Percentiles rank a stretch among this genome's conserved stretches.
These are phyloP conservation scores for Cinnamomum micranthum DNA, from an alignment of 164 flowering plant genomes.

Conservation along the genomic window DNA sequence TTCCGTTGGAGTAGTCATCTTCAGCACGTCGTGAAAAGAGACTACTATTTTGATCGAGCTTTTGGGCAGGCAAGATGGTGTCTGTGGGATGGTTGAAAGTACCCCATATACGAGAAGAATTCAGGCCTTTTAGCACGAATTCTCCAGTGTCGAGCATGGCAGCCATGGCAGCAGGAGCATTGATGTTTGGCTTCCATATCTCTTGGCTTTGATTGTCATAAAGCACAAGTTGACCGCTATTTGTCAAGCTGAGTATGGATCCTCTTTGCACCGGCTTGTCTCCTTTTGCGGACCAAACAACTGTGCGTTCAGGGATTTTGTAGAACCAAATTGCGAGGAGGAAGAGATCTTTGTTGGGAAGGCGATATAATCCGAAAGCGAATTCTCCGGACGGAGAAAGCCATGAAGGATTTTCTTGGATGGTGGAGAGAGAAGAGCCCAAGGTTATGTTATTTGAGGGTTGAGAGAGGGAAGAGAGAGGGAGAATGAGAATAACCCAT, in stretches of 20 bases:
- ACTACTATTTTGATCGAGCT: not conserved
- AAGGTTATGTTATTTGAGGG: not conserved
- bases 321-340: slow-evolving; percentile 33
- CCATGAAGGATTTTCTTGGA: not conserved
- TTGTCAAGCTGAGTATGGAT: slow-evolving; percentile 26
- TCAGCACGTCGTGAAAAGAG: slow-evolving; percentile 20
- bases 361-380: not conserved
- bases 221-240: slow-evolving; percentile 19
- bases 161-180: slow-evolving; percentile 18
- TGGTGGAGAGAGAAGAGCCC: not conserved
- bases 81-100: slow-evolving; percentile 36
- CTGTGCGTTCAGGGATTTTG: slow-evolving; percentile 27
- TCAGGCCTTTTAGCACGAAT: slow-evolving; percentile 23
- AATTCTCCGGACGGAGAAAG: not conserved
- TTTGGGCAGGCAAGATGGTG: slow-evolving; percentile 36
- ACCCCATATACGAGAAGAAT: slow-evolving; percentile 19
- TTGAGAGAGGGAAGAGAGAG: not conserved
- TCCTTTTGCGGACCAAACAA: slow-evolving; percentile 35
- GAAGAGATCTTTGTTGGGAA: not conserved
- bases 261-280: slow-evolving; percentile 17
- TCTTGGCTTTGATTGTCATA: slow-evolving; percentile 14
- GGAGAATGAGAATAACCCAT: too few relatives aligned
- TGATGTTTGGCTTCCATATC: slow-evolving; percentile 9
- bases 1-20: slow-evolving; percentile 18
- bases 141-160: slow-evolving; percentile 46